Conservation (phyloP, 305 asterid species). For the Plantago lanceolata region DNA sequence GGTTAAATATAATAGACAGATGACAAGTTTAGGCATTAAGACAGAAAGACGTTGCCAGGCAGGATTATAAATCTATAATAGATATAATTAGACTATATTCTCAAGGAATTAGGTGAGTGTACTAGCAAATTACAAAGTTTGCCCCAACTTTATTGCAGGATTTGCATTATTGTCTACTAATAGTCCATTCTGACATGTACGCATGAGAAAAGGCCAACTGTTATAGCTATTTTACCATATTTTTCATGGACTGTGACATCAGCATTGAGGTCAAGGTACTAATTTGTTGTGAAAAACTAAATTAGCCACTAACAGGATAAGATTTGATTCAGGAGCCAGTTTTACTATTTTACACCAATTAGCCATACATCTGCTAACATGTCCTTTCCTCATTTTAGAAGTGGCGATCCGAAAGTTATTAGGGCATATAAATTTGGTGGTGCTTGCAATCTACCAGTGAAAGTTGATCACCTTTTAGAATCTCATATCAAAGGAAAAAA, state of each 20-base stretch:
- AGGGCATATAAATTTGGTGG: constrained; percentile 52
- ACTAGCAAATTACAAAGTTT: not conserved
- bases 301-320: constrained; percentile 24
- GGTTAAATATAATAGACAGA: not conserved
- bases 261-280: constrained; percentile 29
- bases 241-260: constrained; percentile 35
- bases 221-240: constrained; percentile 33
- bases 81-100: no score
- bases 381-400: constrained; percentile 19
- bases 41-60: no score
- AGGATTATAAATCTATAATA: no score
- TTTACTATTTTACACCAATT: constrained; percentile 25
- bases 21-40: no score
- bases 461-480: constrained; percentile 45
- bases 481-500: constrained; percentile 54
- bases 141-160: not conserved
- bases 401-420: constrained; percentile 31
- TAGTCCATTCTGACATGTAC: constrained; percentile 18
- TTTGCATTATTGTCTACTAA: not conserved
- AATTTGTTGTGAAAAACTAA: constrained; percentile 30
- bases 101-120: not conserved
- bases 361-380: constrained; percentile 29
- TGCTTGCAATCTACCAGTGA: constrained; percentile 32
- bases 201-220: constrained; percentile 26
- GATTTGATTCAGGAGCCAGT: constrained; percentile 29